Percentiles rank a stretch among this genome's conserved stretches.
phyloP scores from a whole-genome alignment of 2,329 filamentous ascomycete species.

The Dactylellina parvicollis region DNA sequence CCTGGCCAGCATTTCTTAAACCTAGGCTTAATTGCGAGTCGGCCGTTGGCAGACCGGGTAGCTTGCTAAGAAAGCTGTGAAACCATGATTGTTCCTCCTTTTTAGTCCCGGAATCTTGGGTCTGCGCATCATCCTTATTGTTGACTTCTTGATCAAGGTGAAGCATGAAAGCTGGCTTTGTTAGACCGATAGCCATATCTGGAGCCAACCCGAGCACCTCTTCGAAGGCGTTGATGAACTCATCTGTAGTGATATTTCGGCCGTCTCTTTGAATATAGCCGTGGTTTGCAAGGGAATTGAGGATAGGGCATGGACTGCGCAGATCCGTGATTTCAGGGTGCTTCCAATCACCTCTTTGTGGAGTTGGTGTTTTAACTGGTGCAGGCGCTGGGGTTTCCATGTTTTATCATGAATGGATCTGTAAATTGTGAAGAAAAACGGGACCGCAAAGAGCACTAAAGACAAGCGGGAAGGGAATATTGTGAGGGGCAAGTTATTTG shows the following conservation, averaged over 20 bases:
- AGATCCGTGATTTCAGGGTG: conserved; percentile 40
- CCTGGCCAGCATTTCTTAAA: conserved; percentile 45
- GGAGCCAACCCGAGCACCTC: conserved; percentile 34
- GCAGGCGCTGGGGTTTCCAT: neutral
- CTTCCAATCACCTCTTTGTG: conserved; percentile 33
- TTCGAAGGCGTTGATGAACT: conserved; percentile 30
- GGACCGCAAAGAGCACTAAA: too few relatives aligned
- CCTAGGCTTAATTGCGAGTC: conserved; percentile 29
- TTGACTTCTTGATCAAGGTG: conserved; percentile 5
- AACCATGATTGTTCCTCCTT: conserved; percentile 28
- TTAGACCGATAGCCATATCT: conserved; percentile 28
- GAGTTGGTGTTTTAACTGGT: neutral
- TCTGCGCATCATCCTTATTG: neutral
- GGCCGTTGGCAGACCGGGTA: conserved; percentile 30
- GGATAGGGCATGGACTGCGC: conserved; percentile 41
- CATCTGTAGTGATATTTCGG: conserved; percentile 30
- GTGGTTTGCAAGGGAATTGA: conserved; percentile 49
- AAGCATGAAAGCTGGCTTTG: conserved; percentile 30
- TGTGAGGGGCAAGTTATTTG: too few relatives aligned
- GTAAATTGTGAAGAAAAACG: too few relatives aligned
- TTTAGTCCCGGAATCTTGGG: neutral
- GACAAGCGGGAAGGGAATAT: too few relatives aligned
- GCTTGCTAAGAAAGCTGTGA: conserved; percentile 27
- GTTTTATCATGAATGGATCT: neutral
- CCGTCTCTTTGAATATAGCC: conserved; percentile 46